Conservation (phyloP, 768 basidiomycete species). For the Pulveroboletus sp. region DNA sequence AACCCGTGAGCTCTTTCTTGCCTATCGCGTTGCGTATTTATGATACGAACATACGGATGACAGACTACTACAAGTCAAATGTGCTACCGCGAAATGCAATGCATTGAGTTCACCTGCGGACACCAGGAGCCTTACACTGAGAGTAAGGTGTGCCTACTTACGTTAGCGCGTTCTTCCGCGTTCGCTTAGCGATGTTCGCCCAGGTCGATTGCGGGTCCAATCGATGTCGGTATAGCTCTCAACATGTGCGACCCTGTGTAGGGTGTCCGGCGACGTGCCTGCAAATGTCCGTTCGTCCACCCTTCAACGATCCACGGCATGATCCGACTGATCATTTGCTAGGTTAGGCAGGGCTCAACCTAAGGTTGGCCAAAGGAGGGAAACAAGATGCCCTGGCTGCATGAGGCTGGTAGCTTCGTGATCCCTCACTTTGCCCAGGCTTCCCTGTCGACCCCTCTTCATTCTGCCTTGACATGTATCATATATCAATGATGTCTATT, state of each 20-base stretch:
- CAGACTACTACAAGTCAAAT: slow-evolving; percentile 27
- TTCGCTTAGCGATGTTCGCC: slow-evolving; percentile 5
- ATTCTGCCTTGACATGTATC: slow-evolving; percentile 5
- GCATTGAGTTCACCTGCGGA: slow-evolving; percentile 36
- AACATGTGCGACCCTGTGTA: slow-evolving; percentile 33
- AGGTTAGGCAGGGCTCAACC: slow-evolving; percentile 24
- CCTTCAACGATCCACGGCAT: not conserved
- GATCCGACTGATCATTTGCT: slow-evolving; percentile 14
- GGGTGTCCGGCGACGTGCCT: slow-evolving; percentile 38
- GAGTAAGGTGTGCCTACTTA: slow-evolving; percentile 27
- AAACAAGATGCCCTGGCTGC: slow-evolving; percentile 22
- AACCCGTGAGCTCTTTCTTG: slow-evolving; percentile 12
- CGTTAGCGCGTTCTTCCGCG: slow-evolving; percentile 23
- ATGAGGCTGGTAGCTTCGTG: slow-evolving; percentile 10
- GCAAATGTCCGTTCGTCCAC: slow-evolving; percentile 34
- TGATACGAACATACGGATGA: slow-evolving; percentile 5
- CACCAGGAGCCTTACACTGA: slow-evolving; percentile 33
- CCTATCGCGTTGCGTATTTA: not conserved
- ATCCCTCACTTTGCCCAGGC: not conserved
- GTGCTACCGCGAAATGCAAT: slow-evolving; percentile 43
- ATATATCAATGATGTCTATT: slow-evolving; percentile 17
- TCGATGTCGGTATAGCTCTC: slow-evolving; percentile 42
- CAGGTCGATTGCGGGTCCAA: slow-evolving; percentile 42
- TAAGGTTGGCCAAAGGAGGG: slow-evolving; percentile 17
- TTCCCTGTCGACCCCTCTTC: not conserved